phyloP scores from a whole-genome alignment of 2,329 filamentous ascomycete species.

The Phyllosticta paracitricarpa region DNA sequence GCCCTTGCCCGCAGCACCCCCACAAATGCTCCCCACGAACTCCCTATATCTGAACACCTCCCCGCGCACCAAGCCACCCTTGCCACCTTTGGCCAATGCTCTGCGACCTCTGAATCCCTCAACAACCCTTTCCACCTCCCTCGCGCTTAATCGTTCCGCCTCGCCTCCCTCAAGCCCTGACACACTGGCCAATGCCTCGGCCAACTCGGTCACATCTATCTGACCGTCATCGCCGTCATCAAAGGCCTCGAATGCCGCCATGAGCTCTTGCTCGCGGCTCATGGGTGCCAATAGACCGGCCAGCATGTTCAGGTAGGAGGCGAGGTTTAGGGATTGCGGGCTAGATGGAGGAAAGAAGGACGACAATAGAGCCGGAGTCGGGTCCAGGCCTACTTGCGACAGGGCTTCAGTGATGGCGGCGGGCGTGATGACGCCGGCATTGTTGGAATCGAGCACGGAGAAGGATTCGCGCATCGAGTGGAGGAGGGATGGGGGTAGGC shows the following conservation, averaged over 20 bases:
- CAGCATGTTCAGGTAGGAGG: constrained; percentile 74
- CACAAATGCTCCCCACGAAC: constrained; percentile 52
- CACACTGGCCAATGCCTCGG: constrained; percentile 54
- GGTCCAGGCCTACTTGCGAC: constrained; percentile 71
- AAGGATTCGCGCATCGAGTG: constrained; percentile 86
- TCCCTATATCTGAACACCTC: constrained; percentile 93
- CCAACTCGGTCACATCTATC: constrained; percentile 71
- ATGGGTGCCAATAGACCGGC: constrained; percentile 64
- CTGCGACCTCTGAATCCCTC: constrained; percentile 74
- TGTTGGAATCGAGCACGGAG: constrained; percentile 82
- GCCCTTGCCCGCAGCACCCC: constrained; percentile 1
- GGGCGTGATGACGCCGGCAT: constrained; percentile 70
- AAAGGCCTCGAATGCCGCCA: constrained; percentile 88
- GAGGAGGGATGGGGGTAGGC: constrained; percentile 71
- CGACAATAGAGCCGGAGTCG: constrained; percentile 59
- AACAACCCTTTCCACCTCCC: constrained; percentile 80
- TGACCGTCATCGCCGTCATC: constrained; percentile 94
- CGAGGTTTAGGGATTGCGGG: constrained; percentile 67
- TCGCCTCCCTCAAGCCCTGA: not conserved
- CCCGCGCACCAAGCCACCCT: constrained; percentile 46
- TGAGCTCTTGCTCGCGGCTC: constrained; percentile 67
- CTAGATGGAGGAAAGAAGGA: constrained; percentile 70
- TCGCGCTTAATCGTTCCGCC: constrained; percentile 55
- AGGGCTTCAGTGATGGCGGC: constrained; percentile 85
- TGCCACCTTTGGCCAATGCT: constrained; percentile 60